Conservation (phyloP, 345 rosid species). For the Physaria fendleri region DNA sequence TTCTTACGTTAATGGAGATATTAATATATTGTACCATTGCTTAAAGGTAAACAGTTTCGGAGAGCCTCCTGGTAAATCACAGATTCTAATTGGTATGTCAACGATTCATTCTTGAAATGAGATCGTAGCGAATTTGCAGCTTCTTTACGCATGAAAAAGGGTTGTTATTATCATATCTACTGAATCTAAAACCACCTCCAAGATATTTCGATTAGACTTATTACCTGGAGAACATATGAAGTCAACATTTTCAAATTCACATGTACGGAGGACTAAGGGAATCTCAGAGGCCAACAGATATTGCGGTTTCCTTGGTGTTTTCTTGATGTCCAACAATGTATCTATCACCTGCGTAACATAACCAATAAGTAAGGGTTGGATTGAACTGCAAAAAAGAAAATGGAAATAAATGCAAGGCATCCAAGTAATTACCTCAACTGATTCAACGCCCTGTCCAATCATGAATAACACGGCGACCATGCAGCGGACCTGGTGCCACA, state of each 20-base stretch:
- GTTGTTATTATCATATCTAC: not conserved
- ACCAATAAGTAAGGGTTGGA: not conserved
- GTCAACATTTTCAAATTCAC: constrained; percentile 63
- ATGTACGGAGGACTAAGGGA: constrained; percentile 73
- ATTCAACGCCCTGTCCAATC: constrained; percentile 85
- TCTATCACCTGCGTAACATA: constrained; percentile 52
- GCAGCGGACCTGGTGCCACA: constrained; percentile 95
- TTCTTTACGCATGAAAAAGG: constrained; percentile 33
- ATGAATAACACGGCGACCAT: constrained; percentile 88
- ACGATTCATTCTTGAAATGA: constrained; percentile 63
- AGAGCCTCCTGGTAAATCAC: constrained; percentile 76
- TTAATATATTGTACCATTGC: constrained; percentile 32
- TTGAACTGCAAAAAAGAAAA: constrained; percentile 1
- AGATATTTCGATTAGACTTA: not conserved
- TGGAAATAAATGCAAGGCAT: constrained; percentile 7
- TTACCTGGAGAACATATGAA: constrained; percentile 79
- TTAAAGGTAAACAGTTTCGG: constrained; percentile 37
- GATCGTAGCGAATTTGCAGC: constrained; percentile 47
- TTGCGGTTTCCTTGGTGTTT: constrained; percentile 72
- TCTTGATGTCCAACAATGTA: constrained; percentile 52
- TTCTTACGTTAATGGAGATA: constrained; percentile 5
- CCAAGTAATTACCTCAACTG: constrained; percentile 56
- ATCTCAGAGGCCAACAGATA: constrained; percentile 74
- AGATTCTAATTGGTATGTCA: constrained; percentile 53
- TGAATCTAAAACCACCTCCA: not conserved